phyloP scores from a whole-genome alignment of 2,329 filamentous ascomycete genomes.

The Rutstroemia sp. region DNA sequence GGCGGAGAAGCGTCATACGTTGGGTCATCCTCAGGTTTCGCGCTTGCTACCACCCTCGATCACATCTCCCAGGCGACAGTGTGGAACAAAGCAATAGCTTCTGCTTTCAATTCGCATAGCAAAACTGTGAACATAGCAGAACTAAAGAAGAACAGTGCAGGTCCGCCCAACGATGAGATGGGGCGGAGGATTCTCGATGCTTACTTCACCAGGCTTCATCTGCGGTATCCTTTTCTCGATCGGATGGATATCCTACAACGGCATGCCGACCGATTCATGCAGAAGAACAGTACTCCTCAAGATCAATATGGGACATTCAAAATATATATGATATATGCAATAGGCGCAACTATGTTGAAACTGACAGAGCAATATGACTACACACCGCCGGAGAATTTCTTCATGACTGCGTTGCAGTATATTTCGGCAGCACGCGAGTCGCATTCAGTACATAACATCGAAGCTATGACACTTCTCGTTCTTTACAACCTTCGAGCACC shows the following conservation, averaged over 20 bases:
- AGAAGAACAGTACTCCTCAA: constrained; percentile 31
- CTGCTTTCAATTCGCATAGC: constrained; percentile 13
- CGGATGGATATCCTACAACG: constrained; percentile 37
- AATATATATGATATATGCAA: constrained; percentile 44
- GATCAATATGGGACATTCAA: constrained; percentile 43
- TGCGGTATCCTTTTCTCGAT: constrained; percentile 43
- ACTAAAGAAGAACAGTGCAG: constrained; percentile 35
- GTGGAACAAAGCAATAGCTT: constrained; percentile 42
- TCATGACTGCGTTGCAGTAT: constrained; percentile 41
- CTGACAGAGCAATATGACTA: constrained; percentile 39
- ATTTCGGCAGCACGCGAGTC: constrained; percentile 41
- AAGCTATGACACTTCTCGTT: constrained; percentile 42
- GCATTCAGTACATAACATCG: constrained; percentile 42
- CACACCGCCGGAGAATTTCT: constrained; percentile 37
- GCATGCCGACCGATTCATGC: constrained; percentile 34
- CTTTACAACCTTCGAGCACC: constrained; percentile 44
- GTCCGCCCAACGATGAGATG: constrained; percentile 39
- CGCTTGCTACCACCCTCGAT: constrained; percentile 41
- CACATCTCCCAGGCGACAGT: constrained; percentile 47
- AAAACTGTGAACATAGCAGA: constrained; percentile 30
- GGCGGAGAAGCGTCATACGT: constrained; percentile 43
- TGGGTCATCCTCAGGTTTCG: constrained; percentile 41
- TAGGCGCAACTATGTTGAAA: constrained; percentile 41
- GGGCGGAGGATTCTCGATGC: constrained; percentile 37
- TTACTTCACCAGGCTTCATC: constrained; percentile 39